Base-by-base conservation (phyloP, 2,329 filamentous ascomycete genomes). In the Pestalotiopsis sp. region DNA sequence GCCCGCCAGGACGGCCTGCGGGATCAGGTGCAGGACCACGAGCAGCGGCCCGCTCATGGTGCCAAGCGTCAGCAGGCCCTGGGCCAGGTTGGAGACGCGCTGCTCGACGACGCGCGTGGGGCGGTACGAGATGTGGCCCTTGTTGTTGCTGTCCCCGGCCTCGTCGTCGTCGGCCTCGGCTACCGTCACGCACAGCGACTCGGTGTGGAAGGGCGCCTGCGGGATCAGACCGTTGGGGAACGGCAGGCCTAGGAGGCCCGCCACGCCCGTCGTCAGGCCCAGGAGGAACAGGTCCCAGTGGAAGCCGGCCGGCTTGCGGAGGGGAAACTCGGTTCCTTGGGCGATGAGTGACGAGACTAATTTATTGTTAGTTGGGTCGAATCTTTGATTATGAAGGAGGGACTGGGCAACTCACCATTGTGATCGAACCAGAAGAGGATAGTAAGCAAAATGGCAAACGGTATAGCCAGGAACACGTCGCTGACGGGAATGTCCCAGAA, bases 361-460 rank as follows among this genome's bases (percentile, higher is more conserved):
- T 12, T 20, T 25, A 13, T 41, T 36, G 65, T 71, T 31, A 70
- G 67, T 71, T 70, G 58, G 25, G 41, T 36, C 27, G 3, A 23
- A 2, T 14, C 61, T 63, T 9, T n/a, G 27, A 14, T 20, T 17
- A 36, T 36, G 9, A 23, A 68, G 61, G 3, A 38, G 57, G 25
- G 63, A 62, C 11, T 23, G 17, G 36, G 14, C 9, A 5, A 23
- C 2, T 70, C 82, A 93, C 91, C 91, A 73, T 96, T 97, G 76
- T 97, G 94, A 76, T 97, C 94, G 78, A 96, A 97, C 83, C 92
- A 97, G 78, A 97, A 97, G 4, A 97, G 82, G 25, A 97, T 90
- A 0, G 94, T 97, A 17, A 97, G 83, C 1, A 97, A 83, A 41
- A 97, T 76, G 0, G 93, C 94, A 81, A 97, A 97, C 0, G 94